Percentiles rank a stretch among this genome's conserved stretches.
Evolutionary conservation across 2,329 filamentous ascomycete species (phyloP).

Genomic region (Fusarium vanettenii): DNA sequence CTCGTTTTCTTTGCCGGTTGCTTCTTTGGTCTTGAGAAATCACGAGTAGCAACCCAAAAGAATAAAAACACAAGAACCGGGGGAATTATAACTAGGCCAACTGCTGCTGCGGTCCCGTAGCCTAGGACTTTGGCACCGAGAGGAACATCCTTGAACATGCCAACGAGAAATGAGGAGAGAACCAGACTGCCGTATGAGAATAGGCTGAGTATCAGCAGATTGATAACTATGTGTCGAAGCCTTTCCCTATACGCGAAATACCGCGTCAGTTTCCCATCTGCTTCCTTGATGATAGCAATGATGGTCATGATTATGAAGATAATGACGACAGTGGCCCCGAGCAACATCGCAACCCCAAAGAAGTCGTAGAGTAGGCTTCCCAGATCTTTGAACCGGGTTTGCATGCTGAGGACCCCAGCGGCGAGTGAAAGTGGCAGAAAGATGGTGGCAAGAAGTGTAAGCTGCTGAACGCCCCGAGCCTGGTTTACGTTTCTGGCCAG

Average conservation of each 20-base stretch:
- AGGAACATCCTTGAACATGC: constrained; percentile 4
- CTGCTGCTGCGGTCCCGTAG: neutral
- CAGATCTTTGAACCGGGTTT: constrained; percentile 5
- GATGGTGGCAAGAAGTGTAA: constrained; percentile 8
- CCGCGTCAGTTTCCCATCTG: neutral
- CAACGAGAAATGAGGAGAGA: neutral
- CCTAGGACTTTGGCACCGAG: constrained; percentile 3
- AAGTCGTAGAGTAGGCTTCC: constrained; percentile 8
- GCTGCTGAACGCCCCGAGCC: neutral
- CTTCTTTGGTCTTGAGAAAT: neutral
- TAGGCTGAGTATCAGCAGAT: neutral
- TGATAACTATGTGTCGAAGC: neutral
- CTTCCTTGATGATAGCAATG: neutral
- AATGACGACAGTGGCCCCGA: neutral
- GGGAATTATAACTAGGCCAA: neutral
- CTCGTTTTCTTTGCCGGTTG: neutral
- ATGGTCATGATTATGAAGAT: neutral
- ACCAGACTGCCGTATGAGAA: neutral
- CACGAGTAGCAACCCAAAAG: neutral
- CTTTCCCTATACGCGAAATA: neutral
- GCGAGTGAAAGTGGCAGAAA: constrained; percentile 9
- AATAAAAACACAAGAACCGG: neutral
- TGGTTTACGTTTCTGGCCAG: neutral
- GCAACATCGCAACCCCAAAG: neutral
- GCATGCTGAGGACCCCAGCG: constrained; percentile 12